Evolutionary conservation across 2,329 filamentous ascomycete species (phyloP).

Genomic region (Dichotomopilus funicola): DNA sequence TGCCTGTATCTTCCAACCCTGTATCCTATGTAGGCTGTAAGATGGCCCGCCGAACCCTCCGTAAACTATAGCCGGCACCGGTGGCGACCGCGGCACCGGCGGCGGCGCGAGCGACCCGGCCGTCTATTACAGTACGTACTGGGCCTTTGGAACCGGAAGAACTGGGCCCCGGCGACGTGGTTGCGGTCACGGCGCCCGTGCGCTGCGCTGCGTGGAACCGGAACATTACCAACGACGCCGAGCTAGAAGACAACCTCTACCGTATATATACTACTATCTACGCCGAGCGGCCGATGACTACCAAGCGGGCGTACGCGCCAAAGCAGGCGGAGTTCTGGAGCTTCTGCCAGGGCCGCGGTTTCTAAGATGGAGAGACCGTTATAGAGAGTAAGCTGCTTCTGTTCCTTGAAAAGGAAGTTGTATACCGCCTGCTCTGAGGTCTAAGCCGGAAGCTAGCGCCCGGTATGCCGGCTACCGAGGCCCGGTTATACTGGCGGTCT

Average conservation of each 20-base stretch:
- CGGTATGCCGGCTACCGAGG: neutral
- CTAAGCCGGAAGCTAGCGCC: neutral
- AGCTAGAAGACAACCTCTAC: neutral
- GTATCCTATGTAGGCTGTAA: too few relatives aligned
- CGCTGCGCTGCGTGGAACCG: too few relatives aligned
- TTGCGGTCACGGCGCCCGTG: too few relatives aligned
- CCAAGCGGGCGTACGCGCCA: neutral
- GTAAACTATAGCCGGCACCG: too few relatives aligned
- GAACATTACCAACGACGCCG: neutral
- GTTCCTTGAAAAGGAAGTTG: neutral
- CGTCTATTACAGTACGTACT: too few relatives aligned
- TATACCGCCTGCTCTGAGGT: neutral
- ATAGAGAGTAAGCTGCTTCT: constrained; percentile 1
- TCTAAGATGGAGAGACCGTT: neutral
- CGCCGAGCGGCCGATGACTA: neutral
- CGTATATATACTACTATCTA: neutral
- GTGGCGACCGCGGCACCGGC: too few relatives aligned
- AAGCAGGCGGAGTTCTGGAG: neutral
- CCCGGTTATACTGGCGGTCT: neutral
- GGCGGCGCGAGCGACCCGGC: too few relatives aligned
- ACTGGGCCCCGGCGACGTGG: too few relatives aligned
- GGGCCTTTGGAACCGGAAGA: too few relatives aligned
- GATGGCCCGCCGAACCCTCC: too few relatives aligned
- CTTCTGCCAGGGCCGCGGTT: neutral
- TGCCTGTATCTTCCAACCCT: too few relatives aligned